These are phyloP conservation scores for Penicillium argentinense DNA, from an alignment of 495 filamentous ascomycete genomes.

Conservation along the genomic window DNA sequence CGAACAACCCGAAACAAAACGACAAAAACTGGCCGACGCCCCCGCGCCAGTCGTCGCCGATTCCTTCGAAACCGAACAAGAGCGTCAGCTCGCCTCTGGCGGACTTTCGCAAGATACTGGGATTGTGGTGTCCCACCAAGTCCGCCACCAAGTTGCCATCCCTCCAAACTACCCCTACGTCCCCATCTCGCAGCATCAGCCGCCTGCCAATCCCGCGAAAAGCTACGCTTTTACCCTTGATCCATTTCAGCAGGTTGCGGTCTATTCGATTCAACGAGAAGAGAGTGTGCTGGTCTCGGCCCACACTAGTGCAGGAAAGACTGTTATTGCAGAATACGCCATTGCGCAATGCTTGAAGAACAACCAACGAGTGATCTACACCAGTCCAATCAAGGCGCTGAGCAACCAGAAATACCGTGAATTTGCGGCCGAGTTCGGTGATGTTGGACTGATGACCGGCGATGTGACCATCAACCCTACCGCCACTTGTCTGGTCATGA, in stretches of 20 bases:
- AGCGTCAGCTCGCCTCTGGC: slow-evolving; percentile 78
- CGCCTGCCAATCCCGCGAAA: slow-evolving; percentile 79
- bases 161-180: slow-evolving; percentile 92
- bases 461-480: slow-evolving; percentile 99
- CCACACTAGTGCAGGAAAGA: slow-evolving; percentile 97
- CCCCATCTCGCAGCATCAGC: slow-evolving; percentile 86
- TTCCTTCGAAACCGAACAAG: slow-evolving; percentile 93
- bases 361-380: slow-evolving; percentile 98
- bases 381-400: slow-evolving; percentile 96
- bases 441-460: slow-evolving; percentile 97
- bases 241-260: slow-evolving; percentile 92
- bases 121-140: slow-evolving; percentile 89
- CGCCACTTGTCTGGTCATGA: slow-evolving; percentile 97
- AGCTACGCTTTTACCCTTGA: slow-evolving; percentile 87
- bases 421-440: slow-evolving; percentile 91
- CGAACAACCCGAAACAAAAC: slow-evolving; percentile 63
- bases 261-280: slow-evolving; percentile 88
- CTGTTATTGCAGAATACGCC: slow-evolving; percentile 95
- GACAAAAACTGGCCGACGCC: slow-evolving; percentile 69
- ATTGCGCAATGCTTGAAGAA: slow-evolving; percentile 96
- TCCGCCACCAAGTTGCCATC: slow-evolving; percentile 94
- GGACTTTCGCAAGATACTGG: slow-evolving; percentile 69
- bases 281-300: slow-evolving; percentile 97
- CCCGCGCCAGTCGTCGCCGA: slow-evolving; percentile 86
- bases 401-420: slow-evolving; percentile 99